Evolutionary conservation across 164 flowering plant species (phyloP).

Genomic region (Malania oleifera): DNA sequence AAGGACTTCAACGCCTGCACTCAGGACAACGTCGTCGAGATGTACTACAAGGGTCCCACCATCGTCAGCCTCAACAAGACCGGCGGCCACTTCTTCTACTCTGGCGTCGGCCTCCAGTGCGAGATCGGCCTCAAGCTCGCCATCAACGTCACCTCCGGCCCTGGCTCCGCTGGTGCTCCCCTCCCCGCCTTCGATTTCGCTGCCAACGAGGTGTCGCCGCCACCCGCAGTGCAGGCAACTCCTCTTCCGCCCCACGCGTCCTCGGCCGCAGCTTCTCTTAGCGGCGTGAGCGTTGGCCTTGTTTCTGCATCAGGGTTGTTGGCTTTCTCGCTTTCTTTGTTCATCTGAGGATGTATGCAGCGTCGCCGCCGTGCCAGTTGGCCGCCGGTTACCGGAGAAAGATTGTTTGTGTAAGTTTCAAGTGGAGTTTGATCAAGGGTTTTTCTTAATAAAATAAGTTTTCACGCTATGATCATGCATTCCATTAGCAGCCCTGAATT

Average conservation of each 20-base stretch:
- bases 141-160: slow-evolving; percentile 22
- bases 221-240: too few relatives aligned
- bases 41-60: slow-evolving; percentile 26
- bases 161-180: slow-evolving; percentile 21
- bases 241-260: slow-evolving; percentile 9
- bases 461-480: too few relatives aligned
- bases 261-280: slow-evolving; percentile 1
- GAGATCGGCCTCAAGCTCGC: slow-evolving; percentile 41
- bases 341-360: slow-evolving; percentile 12
- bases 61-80: slow-evolving; percentile 12
- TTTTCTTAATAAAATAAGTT: too few relatives aligned
- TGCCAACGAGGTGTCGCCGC: not conserved
- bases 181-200: not conserved
- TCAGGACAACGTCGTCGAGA: slow-evolving; percentile 7
- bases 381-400: too few relatives aligned
- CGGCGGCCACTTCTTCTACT: slow-evolving; percentile 35
- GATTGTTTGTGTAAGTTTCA: too few relatives aligned
- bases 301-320: slow-evolving; percentile 13
- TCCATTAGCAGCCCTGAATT: too few relatives aligned
- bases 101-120: slow-evolving; percentile 46
- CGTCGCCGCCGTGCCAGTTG: too few relatives aligned
- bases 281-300: slow-evolving; percentile 4
- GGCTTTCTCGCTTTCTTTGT: slow-evolving; percentile 10
- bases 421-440: too few relatives aligned
- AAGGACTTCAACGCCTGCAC: slow-evolving; percentile 31